Conservation (phyloP, 2,329 filamentous ascomycete genomes). For the Clonostachys rhizophaga region DNA sequence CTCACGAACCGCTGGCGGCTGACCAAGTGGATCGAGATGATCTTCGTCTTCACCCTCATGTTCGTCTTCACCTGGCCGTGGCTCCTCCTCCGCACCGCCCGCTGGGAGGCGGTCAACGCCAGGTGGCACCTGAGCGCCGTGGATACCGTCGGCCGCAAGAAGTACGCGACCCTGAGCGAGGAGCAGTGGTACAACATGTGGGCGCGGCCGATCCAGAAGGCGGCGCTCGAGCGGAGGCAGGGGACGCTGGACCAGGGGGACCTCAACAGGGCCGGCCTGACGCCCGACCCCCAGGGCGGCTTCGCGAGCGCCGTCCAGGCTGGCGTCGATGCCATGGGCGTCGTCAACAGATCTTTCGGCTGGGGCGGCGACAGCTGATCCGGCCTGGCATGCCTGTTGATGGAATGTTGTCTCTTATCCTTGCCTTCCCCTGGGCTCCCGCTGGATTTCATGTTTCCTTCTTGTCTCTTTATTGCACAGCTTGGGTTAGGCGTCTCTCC, state of each 20-base stretch:
- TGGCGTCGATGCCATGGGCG: conserved; percentile 44
- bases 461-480: too few relatives aligned
- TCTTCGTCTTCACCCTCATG: conserved; percentile 63
- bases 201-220: conserved; percentile 52
- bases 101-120: conserved; percentile 58
- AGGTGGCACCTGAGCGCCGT: conserved; percentile 44
- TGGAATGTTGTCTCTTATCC: too few relatives aligned
- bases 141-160: conserved; percentile 24
- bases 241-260: conserved; percentile 53
- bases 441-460: too few relatives aligned
- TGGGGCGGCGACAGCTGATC: conserved; percentile 33
- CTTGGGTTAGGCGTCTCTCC: too few relatives aligned
- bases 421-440: too few relatives aligned
- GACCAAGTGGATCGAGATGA: conserved; percentile 55
- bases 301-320: conserved; percentile 40
- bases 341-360: conserved; percentile 47
- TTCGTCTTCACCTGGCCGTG: conserved; percentile 70
- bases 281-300: conserved; percentile 25
- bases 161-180: conserved; percentile 50
- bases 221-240: conserved; percentile 53
- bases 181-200: conserved; percentile 61
- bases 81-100: conserved; percentile 61
- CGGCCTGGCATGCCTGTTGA: too few relatives aligned
- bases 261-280: conserved; percentile 31
- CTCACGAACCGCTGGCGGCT: conserved; percentile 61